phyloP scores from a whole-genome alignment of 352 stramenopile species.

The Phytopythium helicoides region DNA sequence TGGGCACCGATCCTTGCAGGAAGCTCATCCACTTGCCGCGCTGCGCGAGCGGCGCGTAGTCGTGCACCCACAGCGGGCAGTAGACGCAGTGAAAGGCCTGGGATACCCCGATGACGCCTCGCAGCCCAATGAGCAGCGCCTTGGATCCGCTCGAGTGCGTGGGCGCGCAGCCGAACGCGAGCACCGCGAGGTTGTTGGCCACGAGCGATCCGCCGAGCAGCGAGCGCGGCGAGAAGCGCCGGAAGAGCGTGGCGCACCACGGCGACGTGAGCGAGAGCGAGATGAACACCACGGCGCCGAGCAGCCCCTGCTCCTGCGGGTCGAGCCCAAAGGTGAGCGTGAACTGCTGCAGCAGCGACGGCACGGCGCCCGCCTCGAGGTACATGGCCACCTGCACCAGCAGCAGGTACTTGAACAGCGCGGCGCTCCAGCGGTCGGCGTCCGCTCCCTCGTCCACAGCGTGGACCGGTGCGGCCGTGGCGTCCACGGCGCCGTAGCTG shows the following conservation, averaged over 20 bases:
- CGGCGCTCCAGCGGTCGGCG: conserved; percentile 28
- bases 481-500: conserved; percentile 24
- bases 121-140: conserved; percentile 67
- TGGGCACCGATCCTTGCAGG: conserved; percentile 66
- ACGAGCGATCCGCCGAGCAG: conserved; percentile 71
- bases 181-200: conserved; percentile 75
- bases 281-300: conserved; percentile 84
- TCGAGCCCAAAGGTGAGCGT: conserved; percentile 74
- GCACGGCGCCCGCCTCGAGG: conserved; percentile 81
- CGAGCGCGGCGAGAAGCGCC: conserved; percentile 60
- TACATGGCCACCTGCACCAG: conserved; percentile 87
- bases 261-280: conserved; percentile 75
- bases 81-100: conserved; percentile 87
- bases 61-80: conserved; percentile 84
- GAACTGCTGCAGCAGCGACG: conserved; percentile 80
- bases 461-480: conserved; percentile 9
- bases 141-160: conserved; percentile 68
- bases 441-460: conserved; percentile 11
- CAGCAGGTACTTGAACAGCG: conserved; percentile 87
- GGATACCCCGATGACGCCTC: conserved; percentile 68
- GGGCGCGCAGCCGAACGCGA: conserved; percentile 68
- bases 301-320: conserved; percentile 75
- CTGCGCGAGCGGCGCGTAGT: conserved; percentile 73
- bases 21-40: conserved; percentile 84
- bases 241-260: conserved; percentile 80